A percentile compares a stretch with the other conserved stretches of the same genome.
These are phyloP conservation scores for Pseudogymnoascus sp. DNA, from an alignment of 2,329 filamentous ascomycete genomes.

Conservation along the genomic window DNA sequence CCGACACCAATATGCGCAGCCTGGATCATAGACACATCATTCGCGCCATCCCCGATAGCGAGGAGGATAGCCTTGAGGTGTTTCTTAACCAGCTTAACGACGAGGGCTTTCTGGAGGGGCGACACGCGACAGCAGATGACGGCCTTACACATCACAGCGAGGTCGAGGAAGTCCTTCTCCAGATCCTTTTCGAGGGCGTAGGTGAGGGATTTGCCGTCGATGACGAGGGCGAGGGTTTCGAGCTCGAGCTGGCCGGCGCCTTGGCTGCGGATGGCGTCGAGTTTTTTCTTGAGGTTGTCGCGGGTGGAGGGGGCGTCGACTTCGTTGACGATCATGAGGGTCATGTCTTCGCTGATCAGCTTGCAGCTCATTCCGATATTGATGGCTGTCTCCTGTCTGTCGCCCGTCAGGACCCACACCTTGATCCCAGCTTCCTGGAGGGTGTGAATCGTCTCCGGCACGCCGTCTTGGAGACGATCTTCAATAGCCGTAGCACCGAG, in stretches of 20 bases:
- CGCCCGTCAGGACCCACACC: slow-evolving; percentile 95
- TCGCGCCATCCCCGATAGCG: slow-evolving; percentile 93
- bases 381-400: slow-evolving; percentile 97
- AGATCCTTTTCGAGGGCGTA: slow-evolving; percentile 88
- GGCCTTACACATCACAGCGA: slow-evolving; percentile 95
- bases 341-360: slow-evolving; percentile 97
- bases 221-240: slow-evolving; percentile 83
- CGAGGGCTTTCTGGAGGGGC: slow-evolving; percentile 89
- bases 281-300: slow-evolving; percentile 86
- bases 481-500: slow-evolving; percentile 96
- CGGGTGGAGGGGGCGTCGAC: slow-evolving; percentile 69
- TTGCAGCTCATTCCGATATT: slow-evolving; percentile 99
- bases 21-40: slow-evolving; percentile 99
- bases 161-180: slow-evolving; percentile 85
- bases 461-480: slow-evolving; percentile 91
- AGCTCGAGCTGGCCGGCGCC: slow-evolving; percentile 66
- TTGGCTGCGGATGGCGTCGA: slow-evolving; percentile 81
- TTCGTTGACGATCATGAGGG: slow-evolving; percentile 91
- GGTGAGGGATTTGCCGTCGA: slow-evolving; percentile 92
- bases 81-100: slow-evolving; percentile 93
- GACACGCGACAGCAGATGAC: slow-evolving; percentile 97
- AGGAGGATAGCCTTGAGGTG: slow-evolving; percentile 86
- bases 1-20: slow-evolving; percentile 95
- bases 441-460: slow-evolving; percentile 96
- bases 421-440: slow-evolving; percentile 96